Base-by-base conservation (phyloP, 2,329 filamentous ascomycete species). In the Alternaria brassicae region DNA sequence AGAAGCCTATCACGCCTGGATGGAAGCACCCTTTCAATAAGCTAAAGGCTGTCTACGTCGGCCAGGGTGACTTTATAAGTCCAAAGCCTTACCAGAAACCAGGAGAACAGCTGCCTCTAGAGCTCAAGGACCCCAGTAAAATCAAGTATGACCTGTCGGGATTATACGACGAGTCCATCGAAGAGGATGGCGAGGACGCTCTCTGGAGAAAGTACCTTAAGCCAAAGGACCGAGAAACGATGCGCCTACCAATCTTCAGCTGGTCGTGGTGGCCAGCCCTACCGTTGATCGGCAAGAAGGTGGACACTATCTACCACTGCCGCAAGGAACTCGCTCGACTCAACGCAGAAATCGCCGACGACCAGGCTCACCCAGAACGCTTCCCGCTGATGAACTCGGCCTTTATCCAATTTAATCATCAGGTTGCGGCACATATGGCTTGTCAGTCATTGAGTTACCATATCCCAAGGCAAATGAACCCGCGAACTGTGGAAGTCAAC, bases 381-480 rank as follows among this genome's bases (percentile, higher is more conserved):
- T 98, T 92, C 63, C 93, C 94, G 0, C 80, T 93, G 45, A 96
- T 97, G 93, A 97, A 91, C 71, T 97, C 94, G 1, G 95, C 95
- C 0, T 99, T 99, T 69, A 93, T 99, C 61, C 95, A 99, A 75
- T 99, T 99, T 84, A 97, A 99, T 72, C 91, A 97, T 73, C 95
- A 99, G 75, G 91, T 97, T 2, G 93, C 94, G 6, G 95, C 95
- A 0, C 95, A 99, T 72, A 98, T 99, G 95, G 95, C 94, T 58
- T 97, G 93, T 75, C 95, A 99, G 76, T 89, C 92, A 47, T 85
- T 96, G 44, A 93, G 91, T 37, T 93, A 98, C 75, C 95, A 99
- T 71, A 78, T 97, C 1, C 95, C 95, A 1, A 91, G 91, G 69
- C 91, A 96, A 44, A 99, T 99, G 95, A 86, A 92, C 1, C 95